These are phyloP conservation scores for Mortierella sp. DNA, from an alignment of 371 early-diverging fungal genomes.

Conservation along the genomic window DNA sequence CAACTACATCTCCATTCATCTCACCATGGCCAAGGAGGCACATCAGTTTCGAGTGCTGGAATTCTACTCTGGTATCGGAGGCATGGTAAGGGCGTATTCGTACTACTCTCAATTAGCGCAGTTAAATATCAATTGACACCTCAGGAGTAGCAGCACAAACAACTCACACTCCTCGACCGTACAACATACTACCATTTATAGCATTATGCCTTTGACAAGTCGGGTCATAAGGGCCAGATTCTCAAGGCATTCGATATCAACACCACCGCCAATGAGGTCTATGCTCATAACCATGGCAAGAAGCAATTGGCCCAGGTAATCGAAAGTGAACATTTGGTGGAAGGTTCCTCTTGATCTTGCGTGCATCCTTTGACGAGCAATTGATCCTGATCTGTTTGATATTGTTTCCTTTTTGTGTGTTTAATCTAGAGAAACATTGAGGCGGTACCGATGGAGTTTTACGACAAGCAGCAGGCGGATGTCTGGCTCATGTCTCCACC, in stretches of 20 bases:
- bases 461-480: conserved; percentile 76
- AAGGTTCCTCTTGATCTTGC: too few relatives aligned
- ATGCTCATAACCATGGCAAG: conserved; percentile 80
- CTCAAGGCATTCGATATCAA: conserved; percentile 87
- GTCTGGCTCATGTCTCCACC: conserved; percentile 91
- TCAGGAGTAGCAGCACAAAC: neutral
- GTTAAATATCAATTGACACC: neutral
- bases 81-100: conserved; percentile 64
- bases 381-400: neutral
- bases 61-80: conserved; percentile 82
- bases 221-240: conserved; percentile 70
- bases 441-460: conserved; percentile 70
- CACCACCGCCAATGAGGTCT: conserved; percentile 82
- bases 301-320: conserved; percentile 74
- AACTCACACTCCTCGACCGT: neutral
- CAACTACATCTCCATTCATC: neutral
- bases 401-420: neutral
- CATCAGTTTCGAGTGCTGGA: conserved; percentile 66
- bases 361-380: neutral
- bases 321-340: neutral
- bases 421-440: conserved; percentile 76
- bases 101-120: neutral
- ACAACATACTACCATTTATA: conserved; percentile 14
- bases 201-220: conserved; percentile 81
- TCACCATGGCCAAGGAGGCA: conserved; percentile 9